Conservation (phyloP, 164 flowering plant species). For the Aristolochia contorta region DNA sequence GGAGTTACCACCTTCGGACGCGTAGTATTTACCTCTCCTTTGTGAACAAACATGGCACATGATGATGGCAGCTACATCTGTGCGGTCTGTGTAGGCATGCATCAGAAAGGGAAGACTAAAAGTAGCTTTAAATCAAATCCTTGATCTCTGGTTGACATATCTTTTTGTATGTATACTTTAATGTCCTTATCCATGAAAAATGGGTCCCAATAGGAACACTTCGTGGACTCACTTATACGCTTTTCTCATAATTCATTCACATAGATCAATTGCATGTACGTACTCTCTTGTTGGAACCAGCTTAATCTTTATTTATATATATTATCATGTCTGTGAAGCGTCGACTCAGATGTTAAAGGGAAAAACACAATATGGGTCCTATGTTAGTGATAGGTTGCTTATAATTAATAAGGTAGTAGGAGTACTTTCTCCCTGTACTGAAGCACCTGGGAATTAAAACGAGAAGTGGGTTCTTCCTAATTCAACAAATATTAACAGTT, state of each 20-base stretch:
- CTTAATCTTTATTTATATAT: too few species aligned
- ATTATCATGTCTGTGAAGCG: too few species aligned
- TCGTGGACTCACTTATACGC: background rate
- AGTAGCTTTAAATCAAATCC: background rate
- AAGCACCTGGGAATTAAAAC: too few species aligned
- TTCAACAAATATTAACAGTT: too few species aligned
- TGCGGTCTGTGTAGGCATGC: slow-evolving; percentile 4
- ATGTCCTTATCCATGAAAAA: slow-evolving; percentile 1
- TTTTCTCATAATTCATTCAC: background rate
- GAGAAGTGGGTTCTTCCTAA: too few species aligned
- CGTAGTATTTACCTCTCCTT: background rate
- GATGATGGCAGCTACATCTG: background rate
- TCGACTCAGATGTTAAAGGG: too few species aligned
- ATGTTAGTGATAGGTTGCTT: too few species aligned
- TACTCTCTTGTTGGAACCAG: too few species aligned
- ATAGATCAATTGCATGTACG: too few species aligned
- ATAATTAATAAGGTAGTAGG: too few species aligned
- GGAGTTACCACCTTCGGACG: background rate
- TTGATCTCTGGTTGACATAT: background rate
- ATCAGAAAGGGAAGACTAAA: background rate
- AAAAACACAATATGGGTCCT: too few species aligned
- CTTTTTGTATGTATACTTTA: background rate
- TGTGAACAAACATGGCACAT: background rate
- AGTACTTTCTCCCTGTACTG: too few species aligned
- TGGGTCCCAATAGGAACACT: background rate